Evolutionary conservation across 805 yeast species (phyloP), one percentile per base, ranked within the genome.

Genomic region (Isabelozyma rhagii): DNA sequence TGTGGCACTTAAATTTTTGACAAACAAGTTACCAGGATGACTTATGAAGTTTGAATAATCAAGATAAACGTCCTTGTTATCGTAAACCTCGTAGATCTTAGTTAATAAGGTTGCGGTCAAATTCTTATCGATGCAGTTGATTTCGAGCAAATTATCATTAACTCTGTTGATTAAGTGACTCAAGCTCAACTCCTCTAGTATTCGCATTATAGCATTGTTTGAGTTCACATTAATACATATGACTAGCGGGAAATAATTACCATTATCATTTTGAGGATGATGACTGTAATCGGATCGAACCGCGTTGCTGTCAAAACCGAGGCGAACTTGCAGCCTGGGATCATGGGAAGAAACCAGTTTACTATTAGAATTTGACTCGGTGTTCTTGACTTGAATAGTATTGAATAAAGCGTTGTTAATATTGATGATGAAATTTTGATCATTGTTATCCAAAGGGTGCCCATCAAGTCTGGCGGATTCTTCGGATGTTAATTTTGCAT

Each of bases 1-100:
- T 11, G 62, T 57, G 29, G 70, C 67, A 3, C 74, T 63, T 28
- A 82, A 60, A 15, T 82, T 82, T 49, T 82, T 75, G 27, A 82
- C 75, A 61, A 80, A 83, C 13, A 83, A 56, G 54, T 78, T 77
- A 1, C 87, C 87, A 1, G 88, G 88, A 52, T 79, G 83, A 5
- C 80, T 72, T 9, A 75, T 55, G 45, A 68, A 66, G 17, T 57
- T 57, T 8, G 66, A 52, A 54, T 69, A 70, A 51, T 66, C 65
- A 25, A 67, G 54, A 34, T 34, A 29, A 55, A 47, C 6, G 8
- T 31, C 36, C 13, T 31, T 31, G 13, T 44, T 50, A 7, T 49
- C 18, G 36, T 45, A 45, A 34, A 47, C 36, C 45, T 42, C 9
- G 52, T 51, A 36, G 51, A 50, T 31, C n/a, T 31, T 31, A 3